A percentile compares a stretch with the other conserved stretches of the same genome.
phyloP scores from a whole-genome alignment of 257 asterid genomes.

The Primulina tabacum region DNA sequence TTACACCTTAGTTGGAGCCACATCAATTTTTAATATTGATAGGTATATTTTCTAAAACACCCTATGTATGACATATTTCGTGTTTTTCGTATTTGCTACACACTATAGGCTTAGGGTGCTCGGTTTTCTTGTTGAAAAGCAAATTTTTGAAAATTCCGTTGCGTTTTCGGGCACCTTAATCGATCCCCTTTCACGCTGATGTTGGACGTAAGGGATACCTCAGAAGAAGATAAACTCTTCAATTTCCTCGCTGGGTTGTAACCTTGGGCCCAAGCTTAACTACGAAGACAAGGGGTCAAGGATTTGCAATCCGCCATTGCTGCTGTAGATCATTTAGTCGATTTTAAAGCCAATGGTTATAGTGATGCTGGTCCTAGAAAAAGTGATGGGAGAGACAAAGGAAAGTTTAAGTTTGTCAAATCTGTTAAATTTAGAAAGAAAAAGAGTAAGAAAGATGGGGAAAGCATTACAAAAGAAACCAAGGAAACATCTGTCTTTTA shows the following conservation, averaged over 20 bases:
- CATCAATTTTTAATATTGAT: no score
- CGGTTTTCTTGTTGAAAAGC: no score
- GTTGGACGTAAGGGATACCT: constrained; percentile 1
- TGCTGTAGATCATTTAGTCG: background rate
- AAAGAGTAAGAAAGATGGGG: background rate
- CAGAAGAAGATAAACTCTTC: background rate
- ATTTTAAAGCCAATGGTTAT: background rate
- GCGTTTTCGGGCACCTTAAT: no score
- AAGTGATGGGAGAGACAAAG: no score
- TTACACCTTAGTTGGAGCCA: no score
- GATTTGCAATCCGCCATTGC: background rate
- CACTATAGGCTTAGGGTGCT: no score
- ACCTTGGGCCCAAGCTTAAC: background rate
- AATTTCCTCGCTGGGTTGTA: background rate
- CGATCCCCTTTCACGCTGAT: no score
- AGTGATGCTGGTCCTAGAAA: background rate
- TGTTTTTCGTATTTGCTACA: no score
- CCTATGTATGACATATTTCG: no score
- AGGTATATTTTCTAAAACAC: no score
- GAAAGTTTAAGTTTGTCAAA: background rate
- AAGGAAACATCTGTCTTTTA: no score
- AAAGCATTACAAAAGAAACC: background rate
- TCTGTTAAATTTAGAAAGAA: background rate
- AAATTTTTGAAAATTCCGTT: no score
- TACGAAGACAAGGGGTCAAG: background rate